These are phyloP conservation scores for Ophiostoma populinum DNA, from an alignment of 2,329 filamentous ascomycete genomes.

Conservation along the genomic window DNA sequence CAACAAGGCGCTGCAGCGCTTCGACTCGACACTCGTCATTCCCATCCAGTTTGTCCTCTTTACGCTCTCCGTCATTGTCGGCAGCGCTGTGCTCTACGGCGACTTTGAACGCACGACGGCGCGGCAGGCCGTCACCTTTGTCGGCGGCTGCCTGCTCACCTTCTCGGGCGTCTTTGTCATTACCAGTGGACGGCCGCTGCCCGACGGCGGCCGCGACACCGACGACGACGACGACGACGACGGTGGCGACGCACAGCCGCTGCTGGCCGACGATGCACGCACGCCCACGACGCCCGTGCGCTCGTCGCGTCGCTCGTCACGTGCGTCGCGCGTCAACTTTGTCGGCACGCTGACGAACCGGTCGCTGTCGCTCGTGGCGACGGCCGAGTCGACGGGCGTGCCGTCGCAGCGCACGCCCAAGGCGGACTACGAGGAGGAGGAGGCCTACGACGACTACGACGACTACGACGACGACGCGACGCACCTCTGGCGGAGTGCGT, in stretches of 20 bases:
- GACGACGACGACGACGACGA: slow-evolving; percentile 42
- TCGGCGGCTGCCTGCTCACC: slow-evolving; percentile 78
- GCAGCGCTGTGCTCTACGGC: slow-evolving; percentile 81
- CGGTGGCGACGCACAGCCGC: slow-evolving; percentile 32
- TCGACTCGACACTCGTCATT: slow-evolving; percentile 95
- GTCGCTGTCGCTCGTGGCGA: slow-evolving; percentile 14
- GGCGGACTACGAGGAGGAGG: slow-evolving; percentile 1
- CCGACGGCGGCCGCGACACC: slow-evolving; percentile 43
- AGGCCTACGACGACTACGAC: neutral
- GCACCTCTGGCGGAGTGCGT: slow-evolving; percentile 22
- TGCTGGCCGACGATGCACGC: slow-evolving; percentile 16
- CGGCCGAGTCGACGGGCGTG: slow-evolving; percentile 19
- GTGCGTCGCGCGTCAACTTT: slow-evolving; percentile 28
- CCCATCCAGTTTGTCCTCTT: slow-evolving; percentile 96
- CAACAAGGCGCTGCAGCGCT: slow-evolving; percentile 72
- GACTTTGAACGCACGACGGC: slow-evolving; percentile 76
- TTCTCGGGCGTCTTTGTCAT: slow-evolving; percentile 97
- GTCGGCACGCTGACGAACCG: slow-evolving; percentile 21
- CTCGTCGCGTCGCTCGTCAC: slow-evolving; percentile 22
- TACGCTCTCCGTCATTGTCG: slow-evolving; percentile 85
- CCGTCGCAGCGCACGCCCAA: slow-evolving; percentile 20
- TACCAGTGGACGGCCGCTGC: slow-evolving; percentile 57
- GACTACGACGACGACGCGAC: slow-evolving; percentile 14
- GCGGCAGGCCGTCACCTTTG: slow-evolving; percentile 63
- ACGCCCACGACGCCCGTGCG: neutral